These are phyloP conservation scores for Ilex paraguariensis DNA, from an alignment of 305 asterid species.

Conservation along the genomic window DNA sequence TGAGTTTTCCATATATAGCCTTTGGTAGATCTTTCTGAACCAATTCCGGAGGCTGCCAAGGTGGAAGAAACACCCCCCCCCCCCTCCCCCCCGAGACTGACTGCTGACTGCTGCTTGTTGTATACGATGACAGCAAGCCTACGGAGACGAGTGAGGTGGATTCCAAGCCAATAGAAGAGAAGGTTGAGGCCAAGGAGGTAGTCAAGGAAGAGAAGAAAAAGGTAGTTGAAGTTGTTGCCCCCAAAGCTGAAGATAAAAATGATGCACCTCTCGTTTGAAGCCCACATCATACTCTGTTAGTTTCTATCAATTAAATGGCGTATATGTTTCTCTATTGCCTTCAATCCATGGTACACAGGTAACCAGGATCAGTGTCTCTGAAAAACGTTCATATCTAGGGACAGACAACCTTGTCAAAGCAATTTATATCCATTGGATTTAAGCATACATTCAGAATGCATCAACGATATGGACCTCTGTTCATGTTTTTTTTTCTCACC, in stretches of 20 bases:
- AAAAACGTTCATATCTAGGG: too few relatives aligned
- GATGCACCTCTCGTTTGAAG: slow-evolving; percentile 10
- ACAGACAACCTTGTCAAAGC: too few relatives aligned
- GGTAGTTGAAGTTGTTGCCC: neutral
- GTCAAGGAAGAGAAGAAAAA: slow-evolving; percentile 34
- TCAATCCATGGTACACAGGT: too few relatives aligned
- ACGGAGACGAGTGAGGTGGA: slow-evolving; percentile 10
- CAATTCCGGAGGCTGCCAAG: slow-evolving; percentile 37
- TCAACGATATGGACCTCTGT: too few relatives aligned
- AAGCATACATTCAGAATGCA: too few relatives aligned
- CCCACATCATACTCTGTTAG: too few relatives aligned
- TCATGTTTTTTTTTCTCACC: too few relatives aligned
- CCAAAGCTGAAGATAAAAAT: neutral
- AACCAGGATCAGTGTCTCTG: too few relatives aligned
- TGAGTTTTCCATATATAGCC: too few relatives aligned
- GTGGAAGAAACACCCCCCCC: slow-evolving; percentile 27
- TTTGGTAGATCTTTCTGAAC: slow-evolving; percentile 35
- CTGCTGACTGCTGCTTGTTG: slow-evolving; percentile 11
- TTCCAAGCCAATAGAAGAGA: slow-evolving; percentile 22
- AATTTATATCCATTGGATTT: too few relatives aligned
- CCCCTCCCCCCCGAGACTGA: slow-evolving; percentile 14
- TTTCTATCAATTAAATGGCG: too few relatives aligned
- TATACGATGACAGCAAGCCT: slow-evolving; percentile 21
- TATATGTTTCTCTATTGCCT: too few relatives aligned
- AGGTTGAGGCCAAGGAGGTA: slow-evolving; percentile 27